Evolutionary conservation across 805 yeast species (phyloP).

Genomic region (Debaryomyces hansenii): DNA sequence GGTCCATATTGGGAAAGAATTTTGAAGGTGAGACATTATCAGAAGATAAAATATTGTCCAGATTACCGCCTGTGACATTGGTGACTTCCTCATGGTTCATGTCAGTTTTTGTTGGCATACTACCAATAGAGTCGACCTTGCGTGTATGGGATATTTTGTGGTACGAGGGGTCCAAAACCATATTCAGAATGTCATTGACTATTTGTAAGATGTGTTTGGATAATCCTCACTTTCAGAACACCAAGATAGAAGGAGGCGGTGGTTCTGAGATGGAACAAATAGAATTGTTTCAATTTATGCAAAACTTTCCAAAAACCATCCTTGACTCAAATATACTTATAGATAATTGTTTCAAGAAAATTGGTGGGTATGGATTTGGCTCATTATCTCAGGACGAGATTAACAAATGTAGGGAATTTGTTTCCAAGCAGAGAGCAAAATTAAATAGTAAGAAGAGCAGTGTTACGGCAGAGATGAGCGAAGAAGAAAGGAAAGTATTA

Average conservation of each 20-base stretch:
- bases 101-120: slow-evolving; percentile 89
- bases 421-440: slow-evolving; percentile 57
- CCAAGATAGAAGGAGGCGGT: slow-evolving; percentile 15
- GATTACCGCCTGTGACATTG: slow-evolving; percentile 85
- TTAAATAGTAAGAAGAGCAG: slow-evolving; percentile 26
- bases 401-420: slow-evolving; percentile 73
- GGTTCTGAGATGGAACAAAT: slow-evolving; percentile 40
- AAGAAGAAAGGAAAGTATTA: slow-evolving; percentile 36
- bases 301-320: slow-evolving; percentile 72
- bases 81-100: slow-evolving; percentile 98
- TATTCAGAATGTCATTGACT: slow-evolving; percentile 80
- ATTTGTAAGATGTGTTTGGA: slow-evolving; percentile 65
- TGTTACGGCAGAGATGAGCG: slow-evolving; percentile 36
- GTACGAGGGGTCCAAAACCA: slow-evolving; percentile 85
- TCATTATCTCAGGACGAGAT: slow-evolving; percentile 82
- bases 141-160: slow-evolving; percentile 95
- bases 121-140: slow-evolving; percentile 85
- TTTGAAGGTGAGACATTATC: slow-evolving; percentile 41
- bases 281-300: slow-evolving; percentile 77
- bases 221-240: slow-evolving; percentile 56
- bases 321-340: slow-evolving; percentile 69
- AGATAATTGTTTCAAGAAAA: slow-evolving; percentile 72
- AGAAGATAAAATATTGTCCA: slow-evolving; percentile 57
- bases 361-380: slow-evolving; percentile 64
- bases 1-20: slow-evolving; percentile 52